Base-by-base conservation (phyloP, 208 protist genomes). In the Endotrypanum monterogeii region DNA sequence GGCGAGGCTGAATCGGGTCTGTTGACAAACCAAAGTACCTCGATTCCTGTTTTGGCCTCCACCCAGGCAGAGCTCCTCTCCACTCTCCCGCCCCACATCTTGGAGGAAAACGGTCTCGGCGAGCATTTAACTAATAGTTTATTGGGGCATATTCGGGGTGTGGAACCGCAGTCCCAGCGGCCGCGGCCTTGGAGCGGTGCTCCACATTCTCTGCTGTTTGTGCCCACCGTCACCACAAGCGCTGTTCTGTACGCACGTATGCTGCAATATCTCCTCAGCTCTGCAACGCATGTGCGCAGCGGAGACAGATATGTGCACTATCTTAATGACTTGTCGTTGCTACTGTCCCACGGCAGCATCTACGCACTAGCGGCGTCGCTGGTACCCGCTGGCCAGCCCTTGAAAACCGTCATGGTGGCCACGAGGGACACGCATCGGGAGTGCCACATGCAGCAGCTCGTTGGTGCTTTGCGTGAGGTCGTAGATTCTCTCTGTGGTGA, bases 341-440 rank as follows among this genome's bases (percentile, higher is more conserved):
- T 91, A 39, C 84, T 84, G 52, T 60, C 74, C 14, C 67, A 83
- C 51, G 82, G 79, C 51, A 89, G 87, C 73, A 74, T 78, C 25
- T 70, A 91, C 67, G 80, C 85, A 1, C 79, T 94, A 41, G 85
- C 85, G 2, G 78, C 80, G 3, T 94, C 89, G 20, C 37, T 94
- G 23, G 86, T 94, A 50, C 89, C 89, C 8, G 61, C 67, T 0
- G 75, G 55, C n/a, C 51, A 65, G 57, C 70, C 79, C 46, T 68
- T 94, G 55, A 66, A 46, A 41, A 65, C 25, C 44, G 76, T 90
- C 52, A 91, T 94, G 89, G 80, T 79, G 39, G 86, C 86, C 16
- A 35, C 76, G 62, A 72, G 44, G 14, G 75, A 85, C 69, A 52
- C 67, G 16, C 67, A 80, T 28, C 89, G 89, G 4, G 48, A 62